Evolutionary conservation across 2,329 filamentous ascomycete species (phyloP), one percentile per base, ranked within the genome.

Genomic region (Cladosporium austrohemisphaericum): DNA sequence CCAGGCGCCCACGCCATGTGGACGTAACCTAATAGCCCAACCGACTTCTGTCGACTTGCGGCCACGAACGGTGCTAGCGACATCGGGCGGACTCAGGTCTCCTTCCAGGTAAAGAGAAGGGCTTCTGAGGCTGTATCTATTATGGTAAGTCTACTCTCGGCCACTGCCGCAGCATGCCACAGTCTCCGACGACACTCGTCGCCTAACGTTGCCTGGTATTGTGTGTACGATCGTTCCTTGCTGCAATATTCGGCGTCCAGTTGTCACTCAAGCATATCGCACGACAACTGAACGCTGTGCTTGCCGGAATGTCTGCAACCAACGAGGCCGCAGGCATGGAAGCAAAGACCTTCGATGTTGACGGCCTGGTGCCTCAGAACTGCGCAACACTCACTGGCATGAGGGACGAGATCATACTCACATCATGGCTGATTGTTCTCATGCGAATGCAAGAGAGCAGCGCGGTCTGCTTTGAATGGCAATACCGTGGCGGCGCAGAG

Each of bases 371-470:
- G 9, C 53, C 62, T 25, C 52, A 65, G 28, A 47, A 62, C 13
- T 43, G 7, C 4, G 35, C 26, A 3, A 63, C 60, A 9, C 56
- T 57, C 13, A 71, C 69, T 6, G 60, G 65, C 23, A 62, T 70
- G 59, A 69, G 55, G 50, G 68, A 73, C n/a, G 71, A 72, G 14
- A 45, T 70, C 13, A 14, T 75, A 10, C 65, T 75, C 9, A 36
- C 70, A 28, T 66, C 73, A 32, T 76, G 73, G 73, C 64, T 74
- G 11, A 61, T 75, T 10, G 66, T 72, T 5, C 67, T 76, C 6
- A 49, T 74, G 49, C 65, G 72, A 9, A 71, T 67, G 1, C 62
- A 62, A 8, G 73, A 76, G 54, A 68, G 68, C 13, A 60, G 60
- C 28, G 59, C 65, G 13, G 54, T 66, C 9, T 55, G 41, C 11